Evolutionary conservation across 352 stramenopile genomes (phyloP), one percentile per base, ranked within the genome.

Genomic region (Globisporangium cystogenes): DNA sequence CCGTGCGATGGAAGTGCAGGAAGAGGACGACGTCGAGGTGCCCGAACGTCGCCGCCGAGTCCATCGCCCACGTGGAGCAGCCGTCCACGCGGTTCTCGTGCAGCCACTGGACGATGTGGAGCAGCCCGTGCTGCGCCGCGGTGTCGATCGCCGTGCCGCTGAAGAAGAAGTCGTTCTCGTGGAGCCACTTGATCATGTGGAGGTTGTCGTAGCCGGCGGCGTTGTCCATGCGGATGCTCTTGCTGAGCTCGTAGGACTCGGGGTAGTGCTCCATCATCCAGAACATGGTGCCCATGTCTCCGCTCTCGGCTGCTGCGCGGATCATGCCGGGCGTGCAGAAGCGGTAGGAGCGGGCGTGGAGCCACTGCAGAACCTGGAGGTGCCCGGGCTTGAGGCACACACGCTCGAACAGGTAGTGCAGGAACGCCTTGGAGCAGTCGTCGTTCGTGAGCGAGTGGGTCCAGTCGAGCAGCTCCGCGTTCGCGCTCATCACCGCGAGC

Each of bases 161-260:
- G 26, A 55, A 55, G 16, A 24, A 27, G 49, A 55, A 46, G 36
- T 39, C 35, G 20, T 35, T 24, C 36, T 45, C 49, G 49, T 55
- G 40, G 8, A 55, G 49, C 49, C 49, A 55, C 49, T 55, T 33
- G 49, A 55, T 36, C 40, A 55, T 55, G 35, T 31, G 18, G 8
- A 55, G 18, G 23, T 55, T 35, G 40, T 55, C 18, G 23, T 55
- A 18, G 16, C 36, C 7, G 16, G 21, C 20, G 6, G 42, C 37
- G 20, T 55, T 45, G 26, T 45, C 40, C 49, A 55, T 55, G 20
- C 24, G 36, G 12, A 55, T 39, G 7, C 36, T 46, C 40, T 45
- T 55, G 49, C 24, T 46, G 23, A 42, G 49, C 21, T 55, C 36
- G 37, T 26, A 45, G 6, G 42, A 29, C 7, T 48, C 36, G 3